These are phyloP conservation scores for Neocucurbitaria cava DNA, from an alignment of 2,329 filamentous ascomycete genomes.

Conservation along the genomic window DNA sequence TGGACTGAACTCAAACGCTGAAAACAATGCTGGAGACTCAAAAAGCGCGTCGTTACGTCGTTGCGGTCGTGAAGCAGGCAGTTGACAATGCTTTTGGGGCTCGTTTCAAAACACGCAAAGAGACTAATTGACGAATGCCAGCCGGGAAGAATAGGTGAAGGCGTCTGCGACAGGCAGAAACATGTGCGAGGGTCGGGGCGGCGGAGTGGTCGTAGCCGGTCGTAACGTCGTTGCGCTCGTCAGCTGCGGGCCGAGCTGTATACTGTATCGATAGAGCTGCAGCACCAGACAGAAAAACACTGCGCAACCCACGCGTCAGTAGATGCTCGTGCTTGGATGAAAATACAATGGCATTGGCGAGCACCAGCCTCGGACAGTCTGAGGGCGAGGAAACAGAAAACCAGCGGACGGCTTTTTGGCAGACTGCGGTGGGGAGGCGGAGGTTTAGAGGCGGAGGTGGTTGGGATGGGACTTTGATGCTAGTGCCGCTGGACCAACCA, in stretches of 20 bases:
- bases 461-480: conserved; percentile 49
- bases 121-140: conserved; percentile 37
- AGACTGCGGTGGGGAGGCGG: conserved; percentile 43
- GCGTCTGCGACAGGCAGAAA: conserved; percentile 14
- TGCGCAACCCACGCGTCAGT: conserved; percentile 36
- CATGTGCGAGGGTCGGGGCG: conserved; percentile 28
- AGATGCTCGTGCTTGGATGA: conserved; percentile 14
- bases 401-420: conserved; percentile 34
- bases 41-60: conserved; percentile 51
- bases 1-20: conserved; percentile 43
- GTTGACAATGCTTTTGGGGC: conserved; percentile 40
- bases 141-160: conserved; percentile 37
- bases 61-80: conserved; percentile 48
- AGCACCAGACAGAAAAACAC: conserved; percentile 33
- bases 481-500: conserved; percentile 47
- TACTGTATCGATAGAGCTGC: conserved; percentile 40
- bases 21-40: conserved; percentile 49
- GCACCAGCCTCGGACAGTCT: conserved; percentile 28
- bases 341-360: conserved; percentile 11
- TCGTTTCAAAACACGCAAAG: conserved; percentile 41
- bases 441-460: conserved; percentile 51
- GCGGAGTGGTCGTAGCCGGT: conserved; percentile 32
- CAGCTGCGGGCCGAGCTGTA: conserved; percentile 39
- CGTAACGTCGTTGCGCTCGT: conserved; percentile 44
- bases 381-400: conserved; percentile 28